A percentile compares a stretch with the other conserved stretches of the same genome.
These are phyloP conservation scores for Cutaneotrichosporon mucoides DNA, from an alignment of 1,284 basidiomycete species.

Conservation along the genomic window DNA sequence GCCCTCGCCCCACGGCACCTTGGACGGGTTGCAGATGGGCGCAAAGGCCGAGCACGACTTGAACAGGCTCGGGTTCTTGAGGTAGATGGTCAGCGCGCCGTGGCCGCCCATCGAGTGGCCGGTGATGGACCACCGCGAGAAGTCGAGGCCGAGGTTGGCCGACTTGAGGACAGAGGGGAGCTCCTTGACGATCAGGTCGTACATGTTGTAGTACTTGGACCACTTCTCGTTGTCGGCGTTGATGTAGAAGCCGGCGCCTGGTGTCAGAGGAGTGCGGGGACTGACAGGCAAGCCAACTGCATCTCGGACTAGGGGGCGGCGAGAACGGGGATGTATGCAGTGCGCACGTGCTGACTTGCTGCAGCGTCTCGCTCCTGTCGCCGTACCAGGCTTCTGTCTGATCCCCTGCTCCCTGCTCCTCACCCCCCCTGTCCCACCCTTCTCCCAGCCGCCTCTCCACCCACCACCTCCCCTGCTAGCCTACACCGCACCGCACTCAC, in stretches of 20 bases:
- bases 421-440: no score
- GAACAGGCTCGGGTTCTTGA: constrained; percentile 66
- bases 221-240: constrained; percentile 79
- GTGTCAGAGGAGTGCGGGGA: neutral
- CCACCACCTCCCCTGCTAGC: no score
- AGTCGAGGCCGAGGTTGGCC: constrained; percentile 58
- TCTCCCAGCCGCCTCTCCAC: neutral
- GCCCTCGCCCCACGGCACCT: constrained; percentile 87
- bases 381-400: no score
- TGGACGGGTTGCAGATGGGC: constrained; percentile 83
- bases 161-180: constrained; percentile 70
- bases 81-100: constrained; percentile 87
- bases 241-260: constrained; percentile 88
- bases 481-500: constrained; percentile 43
- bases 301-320: neutral
- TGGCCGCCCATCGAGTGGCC: constrained; percentile 95
- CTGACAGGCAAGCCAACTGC: no score
- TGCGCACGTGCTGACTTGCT: no score
- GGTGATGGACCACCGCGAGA: constrained; percentile 60
- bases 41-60: constrained; percentile 90
- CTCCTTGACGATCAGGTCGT: constrained; percentile 74
- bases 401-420: neutral
- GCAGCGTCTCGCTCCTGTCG: no score
- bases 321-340: neutral
- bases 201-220: constrained; percentile 85